Evolutionary conservation across 202 grass and related monocot genomes (phyloP).

Genomic region (Carex arenaria): DNA sequence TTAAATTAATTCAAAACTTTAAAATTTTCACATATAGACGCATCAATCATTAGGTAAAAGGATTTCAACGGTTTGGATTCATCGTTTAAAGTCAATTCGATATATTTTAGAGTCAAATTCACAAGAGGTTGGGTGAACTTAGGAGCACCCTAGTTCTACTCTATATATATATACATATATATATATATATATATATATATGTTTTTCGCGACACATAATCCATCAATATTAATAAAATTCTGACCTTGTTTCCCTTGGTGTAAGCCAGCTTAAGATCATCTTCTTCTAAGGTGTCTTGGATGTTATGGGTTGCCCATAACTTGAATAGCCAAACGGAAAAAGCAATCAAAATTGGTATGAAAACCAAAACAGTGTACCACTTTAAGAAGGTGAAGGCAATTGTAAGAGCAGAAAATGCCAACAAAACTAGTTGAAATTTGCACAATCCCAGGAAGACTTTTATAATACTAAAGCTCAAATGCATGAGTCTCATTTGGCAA

Average conservation of each 20-base stretch:
- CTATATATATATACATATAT: too few relatives aligned
- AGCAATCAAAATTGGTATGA: background rate
- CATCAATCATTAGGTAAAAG: too few relatives aligned
- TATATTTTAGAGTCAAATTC: too few relatives aligned
- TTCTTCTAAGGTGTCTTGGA: background rate
- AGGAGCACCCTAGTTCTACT: too few relatives aligned
- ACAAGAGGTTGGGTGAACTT: too few relatives aligned
- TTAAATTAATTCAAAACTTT: too few relatives aligned
- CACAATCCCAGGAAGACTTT: background rate
- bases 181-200: too few relatives aligned
- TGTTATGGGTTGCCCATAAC: background rate
- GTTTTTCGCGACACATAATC: background rate
- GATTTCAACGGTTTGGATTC: too few relatives aligned
- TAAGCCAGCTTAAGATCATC: background rate
- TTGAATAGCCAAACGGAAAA: background rate
- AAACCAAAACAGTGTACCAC: background rate
- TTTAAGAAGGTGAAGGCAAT: background rate
- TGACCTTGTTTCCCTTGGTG: background rate
- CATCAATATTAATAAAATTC: background rate
- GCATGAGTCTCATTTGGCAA: background rate
- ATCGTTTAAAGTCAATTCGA: too few relatives aligned
- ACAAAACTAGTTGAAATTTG: background rate
- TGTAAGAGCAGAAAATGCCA: background rate
- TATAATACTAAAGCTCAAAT: background rate
- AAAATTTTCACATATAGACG: too few relatives aligned